These are phyloP conservation scores for Trichoderma arundinaceum DNA, from an alignment of 2,329 filamentous ascomycete genomes.

Conservation along the genomic window DNA sequence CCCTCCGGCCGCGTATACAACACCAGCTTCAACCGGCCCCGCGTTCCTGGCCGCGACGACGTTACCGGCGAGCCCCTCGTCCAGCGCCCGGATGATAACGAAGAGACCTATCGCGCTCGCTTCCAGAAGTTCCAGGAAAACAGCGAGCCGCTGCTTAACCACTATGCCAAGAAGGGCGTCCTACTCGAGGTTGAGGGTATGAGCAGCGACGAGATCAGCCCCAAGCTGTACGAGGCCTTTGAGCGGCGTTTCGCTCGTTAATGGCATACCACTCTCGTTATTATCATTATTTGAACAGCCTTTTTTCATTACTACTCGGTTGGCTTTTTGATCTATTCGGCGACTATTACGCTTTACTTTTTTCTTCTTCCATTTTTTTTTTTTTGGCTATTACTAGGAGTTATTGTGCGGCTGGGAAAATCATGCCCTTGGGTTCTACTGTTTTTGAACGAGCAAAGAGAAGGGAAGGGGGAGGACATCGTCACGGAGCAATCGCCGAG, in stretches of 20 bases:
- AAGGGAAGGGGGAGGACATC: background rate
- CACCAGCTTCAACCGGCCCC: conserved; percentile 87
- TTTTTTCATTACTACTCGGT: conserved; percentile 10
- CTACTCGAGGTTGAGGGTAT: conserved; percentile 86
- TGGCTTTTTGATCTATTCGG: conserved; percentile 11
- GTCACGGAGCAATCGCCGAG: background rate
- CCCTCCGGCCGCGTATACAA: conserved; percentile 94
- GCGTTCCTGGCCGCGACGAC: conserved; percentile 81
- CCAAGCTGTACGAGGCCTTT: conserved; percentile 85
- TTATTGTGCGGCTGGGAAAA: conserved; percentile 34
- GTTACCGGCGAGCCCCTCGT: conserved; percentile 85
- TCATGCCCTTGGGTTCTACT: background rate
- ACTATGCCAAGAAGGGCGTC: conserved; percentile 84
- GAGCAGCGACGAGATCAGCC: conserved; percentile 93
- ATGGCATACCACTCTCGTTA: background rate
- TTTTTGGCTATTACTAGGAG: conserved; percentile 24
- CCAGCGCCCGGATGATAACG: conserved; percentile 83
- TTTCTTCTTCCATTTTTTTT: background rate
- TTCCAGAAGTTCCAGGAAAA: conserved; percentile 86
- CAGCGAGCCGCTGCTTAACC: conserved; percentile 81
- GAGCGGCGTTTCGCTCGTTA: conserved; percentile 68
- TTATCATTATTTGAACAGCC: conserved; percentile 10
- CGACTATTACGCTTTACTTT: conserved; percentile 8
- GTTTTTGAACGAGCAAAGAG: background rate
- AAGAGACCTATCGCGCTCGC: conserved; percentile 82